Conservation (phyloP, 2,329 filamentous ascomycete species). For the Juglanconis juglandina region DNA sequence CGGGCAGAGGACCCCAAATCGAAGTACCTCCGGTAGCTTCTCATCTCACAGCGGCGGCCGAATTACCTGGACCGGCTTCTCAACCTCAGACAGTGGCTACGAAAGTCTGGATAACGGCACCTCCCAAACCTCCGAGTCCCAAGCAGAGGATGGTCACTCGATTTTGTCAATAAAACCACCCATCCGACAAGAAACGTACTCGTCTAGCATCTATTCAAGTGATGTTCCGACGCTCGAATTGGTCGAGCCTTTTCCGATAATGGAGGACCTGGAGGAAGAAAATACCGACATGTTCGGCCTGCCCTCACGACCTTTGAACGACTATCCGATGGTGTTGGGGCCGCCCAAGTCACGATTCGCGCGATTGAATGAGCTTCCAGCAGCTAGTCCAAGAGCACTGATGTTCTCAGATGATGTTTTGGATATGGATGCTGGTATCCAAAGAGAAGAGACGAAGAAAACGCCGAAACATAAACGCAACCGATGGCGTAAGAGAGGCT, state of each 20-base stretch:
- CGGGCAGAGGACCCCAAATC: neutral
- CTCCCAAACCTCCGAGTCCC: neutral
- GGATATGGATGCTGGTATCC: neutral
- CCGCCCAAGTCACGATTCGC: constrained; percentile 12
- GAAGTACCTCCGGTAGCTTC: neutral
- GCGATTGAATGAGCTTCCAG: constrained; percentile 12
- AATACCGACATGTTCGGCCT: neutral
- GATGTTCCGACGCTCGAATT: neutral
- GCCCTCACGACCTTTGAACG: neutral
- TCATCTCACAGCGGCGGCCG: neutral
- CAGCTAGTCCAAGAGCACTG: neutral
- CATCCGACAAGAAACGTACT: neutral
- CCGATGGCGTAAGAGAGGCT: neutral
- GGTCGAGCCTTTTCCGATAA: neutral
- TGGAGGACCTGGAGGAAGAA: neutral
- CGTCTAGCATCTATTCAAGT: constrained; percentile 9
- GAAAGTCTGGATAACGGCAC: neutral
- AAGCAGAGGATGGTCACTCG: neutral
- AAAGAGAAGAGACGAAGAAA: neutral
- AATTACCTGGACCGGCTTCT: constrained; percentile 6
- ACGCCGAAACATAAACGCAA: neutral
- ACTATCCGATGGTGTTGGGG: neutral
- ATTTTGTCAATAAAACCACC: neutral
- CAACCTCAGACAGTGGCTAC: constrained; percentile 16
- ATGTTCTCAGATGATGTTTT: neutral